These are phyloP conservation scores for Giardia duodenalis DNA, from an alignment of 208 protist species.

Conservation along the genomic window DNA sequence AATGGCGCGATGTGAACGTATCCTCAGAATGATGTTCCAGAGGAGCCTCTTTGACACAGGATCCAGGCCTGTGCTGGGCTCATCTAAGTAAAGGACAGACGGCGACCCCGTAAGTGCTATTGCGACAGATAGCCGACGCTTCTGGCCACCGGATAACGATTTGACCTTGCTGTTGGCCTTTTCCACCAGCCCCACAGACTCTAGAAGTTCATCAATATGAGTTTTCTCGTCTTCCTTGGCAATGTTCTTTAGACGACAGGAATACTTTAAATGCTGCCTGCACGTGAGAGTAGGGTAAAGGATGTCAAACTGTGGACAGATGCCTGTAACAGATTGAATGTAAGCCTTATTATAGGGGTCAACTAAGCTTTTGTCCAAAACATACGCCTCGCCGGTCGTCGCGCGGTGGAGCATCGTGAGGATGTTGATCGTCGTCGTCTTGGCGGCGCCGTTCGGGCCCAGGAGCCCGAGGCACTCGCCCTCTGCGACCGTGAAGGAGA, in stretches of 20 bases:
- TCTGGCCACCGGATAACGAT: slow-evolving; percentile 53
- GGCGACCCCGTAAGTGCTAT: slow-evolving; percentile 57
- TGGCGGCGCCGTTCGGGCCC: slow-evolving; percentile 56
- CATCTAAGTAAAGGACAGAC: slow-evolving; percentile 57
- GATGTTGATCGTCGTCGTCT: slow-evolving; percentile 50
- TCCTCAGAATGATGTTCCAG: slow-evolving; percentile 28
- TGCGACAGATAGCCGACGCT: slow-evolving; percentile 54
- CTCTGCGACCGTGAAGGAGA: slow-evolving; percentile 4
- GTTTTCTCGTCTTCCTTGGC: neutral
- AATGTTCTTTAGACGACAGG: slow-evolving; percentile 64
- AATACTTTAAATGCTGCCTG: slow-evolving; percentile 70
- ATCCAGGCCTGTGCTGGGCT: slow-evolving; percentile 35
- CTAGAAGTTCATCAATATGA: neutral
- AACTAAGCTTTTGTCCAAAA: slow-evolving; percentile 48
- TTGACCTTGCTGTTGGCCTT: neutral
- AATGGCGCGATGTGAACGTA: slow-evolving; percentile 8
- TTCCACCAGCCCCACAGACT: slow-evolving; percentile 21
- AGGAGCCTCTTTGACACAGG: neutral
- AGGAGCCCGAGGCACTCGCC: slow-evolving; percentile 51
- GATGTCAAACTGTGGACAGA: slow-evolving; percentile 82
- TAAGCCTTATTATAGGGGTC: slow-evolving; percentile 32
- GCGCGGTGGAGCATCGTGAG: slow-evolving; percentile 56
- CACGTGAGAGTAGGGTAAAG: slow-evolving; percentile 66
- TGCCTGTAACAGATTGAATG: slow-evolving; percentile 55
- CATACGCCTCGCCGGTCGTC: slow-evolving; percentile 52